Evolutionary conservation across 176 grass and related monocot species (phyloP).

Genomic region (Cenchrus fungigraminus): DNA sequence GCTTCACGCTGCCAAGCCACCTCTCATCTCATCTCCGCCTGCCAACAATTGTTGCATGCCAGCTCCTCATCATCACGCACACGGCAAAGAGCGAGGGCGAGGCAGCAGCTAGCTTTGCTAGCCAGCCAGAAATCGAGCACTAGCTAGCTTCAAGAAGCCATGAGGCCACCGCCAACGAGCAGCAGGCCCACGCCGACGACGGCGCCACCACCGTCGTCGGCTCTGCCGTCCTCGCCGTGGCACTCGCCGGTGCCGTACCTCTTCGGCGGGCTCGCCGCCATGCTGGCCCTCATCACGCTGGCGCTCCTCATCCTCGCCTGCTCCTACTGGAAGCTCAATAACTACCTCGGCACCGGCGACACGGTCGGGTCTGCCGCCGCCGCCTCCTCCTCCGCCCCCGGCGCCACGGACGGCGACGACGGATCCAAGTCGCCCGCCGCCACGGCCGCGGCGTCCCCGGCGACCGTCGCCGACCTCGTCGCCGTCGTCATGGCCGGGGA

Average conservation of each 20-base stretch:
- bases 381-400: neutral
- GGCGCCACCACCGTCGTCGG: neutral
- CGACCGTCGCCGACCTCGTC: conserved; percentile 29
- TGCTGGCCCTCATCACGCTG: conserved; percentile 68
- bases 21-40: neutral
- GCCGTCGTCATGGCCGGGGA: conserved; percentile 84
- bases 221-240: conserved; percentile 42
- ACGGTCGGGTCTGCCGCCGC: too few relatives aligned
- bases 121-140: neutral
- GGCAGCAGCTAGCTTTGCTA: too few relatives aligned
- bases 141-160: neutral
- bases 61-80: neutral
- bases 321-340: conserved; percentile 83
- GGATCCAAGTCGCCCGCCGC: conserved; percentile 24
- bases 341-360: conserved; percentile 31
- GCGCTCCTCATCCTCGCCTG: conserved; percentile 83
- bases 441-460: neutral
- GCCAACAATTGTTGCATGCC: conserved; percentile 10
- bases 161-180: conserved; percentile 12
- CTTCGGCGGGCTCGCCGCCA: conserved; percentile 64
- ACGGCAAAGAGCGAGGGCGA: too few relatives aligned
- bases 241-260: conserved; percentile 79
- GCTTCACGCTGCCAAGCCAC: conserved; percentile 10
- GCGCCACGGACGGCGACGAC: neutral
- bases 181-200: neutral